Evolutionary conservation across 345 rosid species (phyloP).

Genomic region (Euclidium syriacum): DNA sequence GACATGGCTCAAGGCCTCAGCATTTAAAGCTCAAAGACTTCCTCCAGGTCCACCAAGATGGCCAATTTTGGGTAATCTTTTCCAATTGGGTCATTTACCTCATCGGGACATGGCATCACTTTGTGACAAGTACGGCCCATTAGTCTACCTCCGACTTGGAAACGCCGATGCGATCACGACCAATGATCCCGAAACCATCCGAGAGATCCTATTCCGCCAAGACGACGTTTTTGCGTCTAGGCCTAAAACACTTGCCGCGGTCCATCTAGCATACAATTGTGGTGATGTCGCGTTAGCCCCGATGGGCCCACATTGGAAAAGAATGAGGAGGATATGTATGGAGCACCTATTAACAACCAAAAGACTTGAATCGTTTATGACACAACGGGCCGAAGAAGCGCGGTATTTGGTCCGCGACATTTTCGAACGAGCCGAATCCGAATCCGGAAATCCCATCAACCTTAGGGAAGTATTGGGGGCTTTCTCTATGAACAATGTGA

Average conservation of each 20-base stretch:
- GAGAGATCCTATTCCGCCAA: constrained; percentile 62
- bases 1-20: constrained; percentile 20
- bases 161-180: constrained; percentile 74
- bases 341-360: constrained; percentile 36
- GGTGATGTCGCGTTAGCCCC: constrained; percentile 83
- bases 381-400: constrained; percentile 26
- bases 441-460: constrained; percentile 40
- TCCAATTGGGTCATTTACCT: constrained; percentile 66
- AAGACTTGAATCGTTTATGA: constrained; percentile 23
- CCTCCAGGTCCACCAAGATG: constrained; percentile 81
- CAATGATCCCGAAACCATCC: constrained; percentile 60
- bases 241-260: constrained; percentile 70
- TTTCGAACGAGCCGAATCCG: constrained; percentile 23
- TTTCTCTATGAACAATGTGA: constrained; percentile 90
- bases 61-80: constrained; percentile 85
- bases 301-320: constrained; percentile 45
- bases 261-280: constrained; percentile 72
- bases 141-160: constrained; percentile 80
- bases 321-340: constrained; percentile 40
- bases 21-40: constrained; percentile 31
- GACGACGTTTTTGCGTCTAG: constrained; percentile 85
- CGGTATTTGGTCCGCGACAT: constrained; percentile 37
- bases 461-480: constrained; percentile 75
- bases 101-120: constrained; percentile 66
- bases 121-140: constrained; percentile 62